Conservation (phyloP, 257 asterid species). For the Anisodus tanguticus region DNA sequence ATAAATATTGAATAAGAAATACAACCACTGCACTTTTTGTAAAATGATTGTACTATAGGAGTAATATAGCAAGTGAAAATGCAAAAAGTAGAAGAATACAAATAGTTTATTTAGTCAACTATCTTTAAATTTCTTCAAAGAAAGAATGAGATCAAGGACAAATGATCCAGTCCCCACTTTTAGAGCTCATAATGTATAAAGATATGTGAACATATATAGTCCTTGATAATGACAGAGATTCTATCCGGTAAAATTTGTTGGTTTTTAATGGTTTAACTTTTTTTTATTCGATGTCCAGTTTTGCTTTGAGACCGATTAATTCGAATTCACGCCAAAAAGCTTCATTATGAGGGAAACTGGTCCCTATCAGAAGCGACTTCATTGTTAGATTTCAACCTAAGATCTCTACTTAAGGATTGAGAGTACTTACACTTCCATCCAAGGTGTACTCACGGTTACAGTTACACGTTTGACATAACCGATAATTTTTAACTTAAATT, state of each 20-base stretch:
- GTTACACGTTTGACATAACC: too few relatives aligned
- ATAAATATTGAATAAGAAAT: neutral
- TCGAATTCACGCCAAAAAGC: neutral
- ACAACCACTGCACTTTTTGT: constrained; percentile 6
- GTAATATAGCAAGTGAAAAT: neutral
- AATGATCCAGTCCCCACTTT: too few relatives aligned
- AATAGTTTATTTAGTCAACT: neutral
- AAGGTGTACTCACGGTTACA: neutral
- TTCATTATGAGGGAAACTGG: neutral
- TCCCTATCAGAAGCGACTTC: neutral
- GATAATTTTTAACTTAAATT: too few relatives aligned
- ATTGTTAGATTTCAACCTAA: neutral
- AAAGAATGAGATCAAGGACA: neutral
- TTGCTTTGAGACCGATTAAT: neutral
- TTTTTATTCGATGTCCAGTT: neutral
- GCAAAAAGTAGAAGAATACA: neutral
- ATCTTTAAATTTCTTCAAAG: neutral
- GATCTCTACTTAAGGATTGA: neutral
- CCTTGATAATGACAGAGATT: too few relatives aligned
- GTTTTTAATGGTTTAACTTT: too few relatives aligned
- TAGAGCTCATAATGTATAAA: too few relatives aligned
- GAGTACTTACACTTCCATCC: neutral
- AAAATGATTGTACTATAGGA: neutral
- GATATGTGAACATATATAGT: too few relatives aligned
- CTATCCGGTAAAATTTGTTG: too few relatives aligned